A percentile compares a stretch with the other conserved stretches of the same genome.
These are phyloP conservation scores for Rusavskia elegans DNA, from an alignment of 495 filamentous ascomycete genomes.

Conservation along the genomic window DNA sequence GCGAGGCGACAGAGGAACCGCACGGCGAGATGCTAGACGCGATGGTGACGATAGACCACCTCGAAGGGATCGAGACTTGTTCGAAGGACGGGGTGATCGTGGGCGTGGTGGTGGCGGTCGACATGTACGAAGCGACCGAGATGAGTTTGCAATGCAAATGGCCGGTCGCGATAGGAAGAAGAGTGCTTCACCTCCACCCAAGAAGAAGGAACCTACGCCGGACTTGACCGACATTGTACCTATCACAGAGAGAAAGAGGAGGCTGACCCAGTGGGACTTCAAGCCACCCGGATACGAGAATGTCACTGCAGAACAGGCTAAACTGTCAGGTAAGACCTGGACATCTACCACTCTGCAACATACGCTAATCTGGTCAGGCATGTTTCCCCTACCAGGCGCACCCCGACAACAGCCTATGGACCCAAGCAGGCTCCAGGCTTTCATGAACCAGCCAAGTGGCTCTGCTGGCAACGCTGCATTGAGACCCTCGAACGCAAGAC, in stretches of 20 bases:
- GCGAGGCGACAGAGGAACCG: slow-evolving; percentile 17
- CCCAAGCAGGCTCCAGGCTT: slow-evolving; percentile 80
- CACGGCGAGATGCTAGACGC: slow-evolving; percentile 36
- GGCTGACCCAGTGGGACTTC: slow-evolving; percentile 97
- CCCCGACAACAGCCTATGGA: slow-evolving; percentile 95
- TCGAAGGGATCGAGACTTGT: slow-evolving; percentile 44
- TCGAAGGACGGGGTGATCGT: slow-evolving; percentile 48
- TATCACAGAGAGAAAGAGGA: slow-evolving; percentile 67
- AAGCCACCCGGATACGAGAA: slow-evolving; percentile 97
- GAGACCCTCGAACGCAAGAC: slow-evolving; percentile 81
- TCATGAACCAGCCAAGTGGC: slow-evolving; percentile 78
- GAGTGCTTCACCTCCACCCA: slow-evolving; percentile 64
- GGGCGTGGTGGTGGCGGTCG: slow-evolving; percentile 32
- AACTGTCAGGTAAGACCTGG: slow-evolving; percentile 60
- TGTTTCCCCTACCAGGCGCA: slow-evolving; percentile 95
- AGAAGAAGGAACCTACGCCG: slow-evolving; percentile 87
- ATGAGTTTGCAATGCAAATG: slow-evolving; percentile 30
- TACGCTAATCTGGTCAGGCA: slow-evolving; percentile 31
- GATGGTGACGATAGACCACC: slow-evolving; percentile 46
- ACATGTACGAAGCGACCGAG: slow-evolving; percentile 25
- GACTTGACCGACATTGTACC: slow-evolving; percentile 76
- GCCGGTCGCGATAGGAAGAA: slow-evolving; percentile 51
- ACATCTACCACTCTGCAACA: neutral
- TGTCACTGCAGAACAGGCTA: slow-evolving; percentile 96
- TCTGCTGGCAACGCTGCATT: slow-evolving; percentile 60